Conservation (phyloP, 1,284 basidiomycete genomes). For the Amylostereum areolatum region DNA sequence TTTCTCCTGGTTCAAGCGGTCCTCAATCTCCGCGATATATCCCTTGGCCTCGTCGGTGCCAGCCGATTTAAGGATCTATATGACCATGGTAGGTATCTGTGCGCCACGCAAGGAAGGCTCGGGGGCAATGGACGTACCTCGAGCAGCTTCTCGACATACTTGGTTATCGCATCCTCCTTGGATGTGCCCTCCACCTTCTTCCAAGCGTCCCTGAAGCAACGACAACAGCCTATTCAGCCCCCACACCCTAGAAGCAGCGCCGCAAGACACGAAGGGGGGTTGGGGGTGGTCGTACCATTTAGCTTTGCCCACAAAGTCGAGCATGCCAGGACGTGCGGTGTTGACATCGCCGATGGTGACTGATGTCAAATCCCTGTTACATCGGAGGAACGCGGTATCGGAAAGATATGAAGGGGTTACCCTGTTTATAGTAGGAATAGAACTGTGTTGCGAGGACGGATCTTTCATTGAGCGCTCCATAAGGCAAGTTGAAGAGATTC, state of each 20-base stretch:
- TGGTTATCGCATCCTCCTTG: conserved; percentile 62
- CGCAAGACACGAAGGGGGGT: conserved; percentile 3
- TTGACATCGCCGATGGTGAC: conserved; percentile 74
- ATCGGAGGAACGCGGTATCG: neutral
- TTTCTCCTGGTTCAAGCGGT: too few species aligned
- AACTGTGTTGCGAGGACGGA: conserved; percentile 56
- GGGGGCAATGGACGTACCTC: conserved; percentile 47
- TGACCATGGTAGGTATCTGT: neutral
- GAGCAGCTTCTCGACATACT: conserved; percentile 72
- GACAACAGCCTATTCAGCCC: conserved; percentile 5
- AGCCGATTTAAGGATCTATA: conserved; percentile 50
- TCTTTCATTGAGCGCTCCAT: conserved; percentile 6
- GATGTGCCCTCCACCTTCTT: conserved; percentile 64
- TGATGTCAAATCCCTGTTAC: conserved; percentile 21
- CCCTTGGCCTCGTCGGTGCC: conserved; percentile 52
- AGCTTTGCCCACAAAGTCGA: conserved; percentile 78
- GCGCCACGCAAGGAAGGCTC: neutral
- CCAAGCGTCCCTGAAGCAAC: conserved; percentile 76
- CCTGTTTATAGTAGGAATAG: conserved; percentile 91
- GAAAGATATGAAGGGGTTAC: conserved; percentile 28
- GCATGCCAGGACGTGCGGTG: conserved; percentile 58
- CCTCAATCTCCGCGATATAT: conserved; percentile 56
- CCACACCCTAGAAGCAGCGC: neutral
- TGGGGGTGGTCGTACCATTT: conserved; percentile 77
- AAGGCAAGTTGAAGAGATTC: conserved; percentile 4